A percentile compares a stretch with the other conserved stretches of the same genome.
Evolutionary conservation across 2,329 filamentous ascomycete genomes (phyloP).

Genomic region (Fonsecaea multimorphosa): DNA sequence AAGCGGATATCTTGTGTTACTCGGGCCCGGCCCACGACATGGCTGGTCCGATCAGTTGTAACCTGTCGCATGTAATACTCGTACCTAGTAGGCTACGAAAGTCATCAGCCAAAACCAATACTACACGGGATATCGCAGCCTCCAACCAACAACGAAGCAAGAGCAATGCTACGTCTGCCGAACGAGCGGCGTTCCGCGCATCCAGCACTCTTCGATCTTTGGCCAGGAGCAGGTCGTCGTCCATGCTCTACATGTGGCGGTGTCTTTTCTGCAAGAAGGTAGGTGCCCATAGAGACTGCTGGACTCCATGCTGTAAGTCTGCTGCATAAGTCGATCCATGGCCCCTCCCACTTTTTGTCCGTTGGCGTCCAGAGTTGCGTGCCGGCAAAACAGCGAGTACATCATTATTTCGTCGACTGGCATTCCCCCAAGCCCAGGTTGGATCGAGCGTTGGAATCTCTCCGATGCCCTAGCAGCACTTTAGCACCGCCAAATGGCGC

Average conservation of each 20-base stretch:
- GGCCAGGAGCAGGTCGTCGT: neutral
- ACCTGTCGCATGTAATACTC: no score
- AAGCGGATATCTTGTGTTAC: neutral
- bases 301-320: neutral
- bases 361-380: neutral
- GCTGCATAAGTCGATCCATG: neutral
- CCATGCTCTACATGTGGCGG: neutral
- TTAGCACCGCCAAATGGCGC: neutral
- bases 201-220: neutral
- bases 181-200: neutral
- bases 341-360: neutral
- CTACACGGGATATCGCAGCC: neutral
- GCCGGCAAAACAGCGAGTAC: constrained; percentile 1
- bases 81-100: neutral
- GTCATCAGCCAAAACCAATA: neutral
- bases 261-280: neutral
- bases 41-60: neutral
- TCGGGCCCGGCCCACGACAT: neutral
- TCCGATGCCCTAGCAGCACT: neutral
- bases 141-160: neutral
- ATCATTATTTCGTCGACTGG: neutral
- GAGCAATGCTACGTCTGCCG: neutral
- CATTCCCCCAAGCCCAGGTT: neutral
- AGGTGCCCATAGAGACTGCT: neutral
- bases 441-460: neutral